Conservation (phyloP, 169 alveolate genomes). For the Cryptosporidium canis region DNA sequence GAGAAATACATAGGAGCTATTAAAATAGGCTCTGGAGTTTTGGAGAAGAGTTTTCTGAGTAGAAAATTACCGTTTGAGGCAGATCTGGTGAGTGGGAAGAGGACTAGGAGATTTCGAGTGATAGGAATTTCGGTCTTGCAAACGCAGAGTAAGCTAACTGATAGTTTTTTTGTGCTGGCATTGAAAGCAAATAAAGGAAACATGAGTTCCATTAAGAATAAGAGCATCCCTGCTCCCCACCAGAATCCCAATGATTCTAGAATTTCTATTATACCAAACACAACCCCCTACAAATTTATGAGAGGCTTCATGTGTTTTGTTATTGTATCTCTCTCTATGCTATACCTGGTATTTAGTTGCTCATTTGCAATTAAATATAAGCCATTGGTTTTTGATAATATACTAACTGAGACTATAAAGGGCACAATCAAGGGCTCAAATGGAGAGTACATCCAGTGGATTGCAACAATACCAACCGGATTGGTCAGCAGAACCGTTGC, state of each 20-base stretch:
- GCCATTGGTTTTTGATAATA: slow-evolving; percentile 56
- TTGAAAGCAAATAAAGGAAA: background rate
- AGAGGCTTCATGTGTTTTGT: slow-evolving; percentile 58
- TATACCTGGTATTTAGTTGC: slow-evolving; percentile 51
- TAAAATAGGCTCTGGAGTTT: background rate
- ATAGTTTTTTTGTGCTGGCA: background rate
- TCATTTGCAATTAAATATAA: slow-evolving; percentile 56
- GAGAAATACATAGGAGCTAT: background rate
- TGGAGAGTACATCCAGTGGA: slow-evolving; percentile 66
- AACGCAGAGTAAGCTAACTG: background rate
- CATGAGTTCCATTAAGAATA: background rate
- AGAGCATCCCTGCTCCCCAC: background rate
- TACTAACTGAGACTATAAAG: slow-evolving; percentile 33
- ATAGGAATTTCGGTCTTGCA: background rate
- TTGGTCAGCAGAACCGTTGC: slow-evolving; percentile 61
- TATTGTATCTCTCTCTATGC: slow-evolving; percentile 11
- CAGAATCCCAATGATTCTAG: slow-evolving; percentile 3
- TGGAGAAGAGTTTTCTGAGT: background rate
- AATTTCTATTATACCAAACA: slow-evolving; percentile 43
- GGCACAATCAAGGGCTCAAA: slow-evolving; percentile 58
- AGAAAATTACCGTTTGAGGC: background rate
- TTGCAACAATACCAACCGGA: slow-evolving; percentile 61
- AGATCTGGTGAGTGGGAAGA: background rate
- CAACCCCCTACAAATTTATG: slow-evolving; percentile 28
- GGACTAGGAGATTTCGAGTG: background rate